Evolutionary conservation across 768 basidiomycete genomes (phyloP), one percentile per base, ranked within the genome.

Genomic region (Cystoderma amianthinum): DNA sequence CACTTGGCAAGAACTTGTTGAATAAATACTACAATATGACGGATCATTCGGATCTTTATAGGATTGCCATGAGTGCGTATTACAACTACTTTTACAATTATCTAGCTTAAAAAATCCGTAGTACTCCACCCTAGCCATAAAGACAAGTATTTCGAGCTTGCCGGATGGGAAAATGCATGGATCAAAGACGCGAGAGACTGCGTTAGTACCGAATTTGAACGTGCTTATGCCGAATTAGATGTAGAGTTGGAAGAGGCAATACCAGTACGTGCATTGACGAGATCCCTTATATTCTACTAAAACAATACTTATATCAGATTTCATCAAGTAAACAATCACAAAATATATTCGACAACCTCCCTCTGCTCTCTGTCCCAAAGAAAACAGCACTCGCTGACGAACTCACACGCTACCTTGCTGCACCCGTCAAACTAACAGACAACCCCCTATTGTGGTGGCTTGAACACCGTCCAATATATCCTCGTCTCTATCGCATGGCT

Each of bases 91-190:
- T 28, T 28, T 7, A 7, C 3, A 3, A 5, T 11, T 39, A 30
- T 35, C 11, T 16, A 36, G 28, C 15, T 39, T 41, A 17, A 23
- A 39, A 6, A 7, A 19, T 7, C 7, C 25, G n/a, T 19, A 64
- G 62, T 64, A 5, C 51, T 64, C 2, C 63, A 65, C 40, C 62
- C 63, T 6, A 40, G 44, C 1, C 54, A 65, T 50, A 64, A 65
- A 45, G 54, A 63, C 2, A 39, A 44, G 15, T 67, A 66, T 44
- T 64, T 66, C 46, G 40, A 50, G 18, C 42, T 44, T 2, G 42
- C 49, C 4, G 32, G 42, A 2, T 64, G 62, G 62, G 38, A 48
- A 3, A 20, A 42, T 0, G 32, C 24, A 2, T 64, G 62, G 60
- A 54, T 62, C 20, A 20, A 43, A 1, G 47, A 41, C 0, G 52